Evolutionary conservation across 352 stramenopile genomes (phyloP).

Genomic region (Aphanomyces cochlioides): DNA sequence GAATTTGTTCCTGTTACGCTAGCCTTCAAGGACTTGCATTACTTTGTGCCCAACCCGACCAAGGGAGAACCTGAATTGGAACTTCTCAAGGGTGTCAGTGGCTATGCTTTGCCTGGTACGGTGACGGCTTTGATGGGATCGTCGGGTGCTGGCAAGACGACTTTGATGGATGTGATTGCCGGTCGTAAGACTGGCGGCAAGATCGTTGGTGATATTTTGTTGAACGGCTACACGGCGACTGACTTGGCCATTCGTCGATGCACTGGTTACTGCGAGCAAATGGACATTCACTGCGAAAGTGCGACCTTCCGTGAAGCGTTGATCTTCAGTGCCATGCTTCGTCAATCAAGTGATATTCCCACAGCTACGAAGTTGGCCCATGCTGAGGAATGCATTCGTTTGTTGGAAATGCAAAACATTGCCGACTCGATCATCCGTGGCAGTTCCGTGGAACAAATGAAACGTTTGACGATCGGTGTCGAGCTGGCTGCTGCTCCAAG

Average conservation of each 20-base stretch:
- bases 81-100: constrained; percentile 74
- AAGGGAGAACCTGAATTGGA: constrained; percentile 52
- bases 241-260: constrained; percentile 50
- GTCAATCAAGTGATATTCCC: constrained; percentile 42
- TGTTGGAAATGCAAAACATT: constrained; percentile 47
- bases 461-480: too few relatives aligned
- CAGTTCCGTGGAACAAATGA: too few relatives aligned
- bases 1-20: background rate
- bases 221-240: constrained; percentile 72
- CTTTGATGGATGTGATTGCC: constrained; percentile 91
- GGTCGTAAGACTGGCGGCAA: constrained; percentile 79
- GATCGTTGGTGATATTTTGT: constrained; percentile 66
- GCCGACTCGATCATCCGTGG: constrained; percentile 57
- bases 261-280: constrained; percentile 73
- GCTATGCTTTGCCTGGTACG: constrained; percentile 66
- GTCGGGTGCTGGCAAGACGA: constrained; percentile 77
- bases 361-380: constrained; percentile 42
- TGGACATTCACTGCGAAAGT: constrained; percentile 87
- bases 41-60: constrained; percentile 44
- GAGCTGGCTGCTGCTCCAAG: too few relatives aligned
- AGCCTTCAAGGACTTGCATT: constrained; percentile 34
- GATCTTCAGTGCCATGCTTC: constrained; percentile 82
- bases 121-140: constrained; percentile 89
- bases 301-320: constrained; percentile 88
- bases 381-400: constrained; percentile 47